Conservation (phyloP, 805 yeast genomes). For the Candida dendrica region DNA sequence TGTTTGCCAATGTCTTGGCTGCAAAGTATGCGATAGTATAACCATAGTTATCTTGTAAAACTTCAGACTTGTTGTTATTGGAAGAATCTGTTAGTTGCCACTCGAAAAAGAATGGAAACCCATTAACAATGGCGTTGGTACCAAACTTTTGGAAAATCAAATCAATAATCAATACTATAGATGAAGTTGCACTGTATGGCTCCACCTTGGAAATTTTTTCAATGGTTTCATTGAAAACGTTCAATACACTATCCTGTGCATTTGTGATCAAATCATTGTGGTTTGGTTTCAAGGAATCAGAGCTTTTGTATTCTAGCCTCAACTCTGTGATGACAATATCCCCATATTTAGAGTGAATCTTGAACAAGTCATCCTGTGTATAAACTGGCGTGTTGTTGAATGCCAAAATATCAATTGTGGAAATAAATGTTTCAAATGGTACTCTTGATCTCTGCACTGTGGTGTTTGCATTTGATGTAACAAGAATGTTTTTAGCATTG, state of each 20-base stretch:
- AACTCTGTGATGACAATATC: slow-evolving; percentile 12
- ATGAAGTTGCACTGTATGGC: slow-evolving; percentile 1
- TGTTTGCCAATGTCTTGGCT: slow-evolving; percentile 5
- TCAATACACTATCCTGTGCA: slow-evolving; percentile 13
- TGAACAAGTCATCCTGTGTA: not conserved
- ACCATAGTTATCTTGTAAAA: slow-evolving; percentile 17
- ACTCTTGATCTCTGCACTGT: slow-evolving; percentile 18
- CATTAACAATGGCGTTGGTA: slow-evolving; percentile 38
- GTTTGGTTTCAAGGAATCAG: slow-evolving; percentile 10
- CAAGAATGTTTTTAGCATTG: slow-evolving; percentile 10
- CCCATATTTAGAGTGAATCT: slow-evolving; percentile 12
- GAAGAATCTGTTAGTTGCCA: slow-evolving; percentile 27
- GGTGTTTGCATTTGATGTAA: slow-evolving; percentile 9
- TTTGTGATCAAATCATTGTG: slow-evolving; percentile 13
- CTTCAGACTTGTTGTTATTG: not conserved
- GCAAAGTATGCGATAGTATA: slow-evolving; percentile 9
- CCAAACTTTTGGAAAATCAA: slow-evolving; percentile 31
- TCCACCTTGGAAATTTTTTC: slow-evolving; percentile 5
- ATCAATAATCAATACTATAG: slow-evolving; percentile 8
- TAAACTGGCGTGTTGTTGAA: not conserved
- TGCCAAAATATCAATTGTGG: slow-evolving; percentile 13
- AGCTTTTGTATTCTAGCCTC: slow-evolving; percentile 12
- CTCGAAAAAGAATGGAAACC: slow-evolving; percentile 36
- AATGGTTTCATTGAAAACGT: slow-evolving; percentile 15
- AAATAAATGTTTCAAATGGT: slow-evolving; percentile 17